phyloP scores from a whole-genome alignment of 148 eudicot genomes.

The Selenicereus undatus region DNA sequence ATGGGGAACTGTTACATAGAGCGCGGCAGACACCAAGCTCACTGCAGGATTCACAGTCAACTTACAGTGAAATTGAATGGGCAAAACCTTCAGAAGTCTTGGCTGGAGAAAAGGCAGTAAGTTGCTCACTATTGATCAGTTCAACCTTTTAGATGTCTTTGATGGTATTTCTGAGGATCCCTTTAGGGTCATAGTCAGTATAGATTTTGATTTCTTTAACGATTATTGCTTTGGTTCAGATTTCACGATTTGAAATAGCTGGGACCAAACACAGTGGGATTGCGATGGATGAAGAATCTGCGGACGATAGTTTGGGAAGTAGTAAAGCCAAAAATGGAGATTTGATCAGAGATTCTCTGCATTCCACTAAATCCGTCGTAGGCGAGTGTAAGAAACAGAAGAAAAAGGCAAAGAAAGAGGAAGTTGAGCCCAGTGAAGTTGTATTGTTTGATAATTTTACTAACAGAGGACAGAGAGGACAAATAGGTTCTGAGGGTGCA shows the following conservation, averaged over 20 bases:
- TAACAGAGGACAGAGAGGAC: slow-evolving; percentile 19
- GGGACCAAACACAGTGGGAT: slow-evolving; percentile 17
- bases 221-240: slow-evolving; percentile 3
- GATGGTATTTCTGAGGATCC: slow-evolving; percentile 5
- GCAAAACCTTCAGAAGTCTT: slow-evolving; percentile 4
- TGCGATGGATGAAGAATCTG: slow-evolving; percentile 19
- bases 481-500: slow-evolving; percentile 18
- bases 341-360: neutral
- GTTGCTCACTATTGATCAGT: slow-evolving; percentile 5
- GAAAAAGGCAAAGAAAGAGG: slow-evolving; percentile 32
- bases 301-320: slow-evolving; percentile 23
- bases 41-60: slow-evolving; percentile 22
- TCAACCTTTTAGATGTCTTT: neutral
- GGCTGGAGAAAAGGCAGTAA: slow-evolving; percentile 23
- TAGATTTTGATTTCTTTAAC: neutral
- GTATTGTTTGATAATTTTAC: slow-evolving; percentile 15
- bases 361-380: slow-evolving; percentile 15
- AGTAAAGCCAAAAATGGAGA: slow-evolving; percentile 24
- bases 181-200: neutral
- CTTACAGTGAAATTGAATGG: slow-evolving; percentile 14
- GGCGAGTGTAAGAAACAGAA: slow-evolving; percentile 27
- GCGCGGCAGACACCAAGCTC: slow-evolving; percentile 17
- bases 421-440: slow-evolving; percentile 16
- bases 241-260: slow-evolving; percentile 11
- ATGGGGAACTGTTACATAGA: slow-evolving; percentile 19